Evolutionary conservation across 495 filamentous ascomycete genomes (phyloP).

Genomic region (Penicillium manginii): DNA sequence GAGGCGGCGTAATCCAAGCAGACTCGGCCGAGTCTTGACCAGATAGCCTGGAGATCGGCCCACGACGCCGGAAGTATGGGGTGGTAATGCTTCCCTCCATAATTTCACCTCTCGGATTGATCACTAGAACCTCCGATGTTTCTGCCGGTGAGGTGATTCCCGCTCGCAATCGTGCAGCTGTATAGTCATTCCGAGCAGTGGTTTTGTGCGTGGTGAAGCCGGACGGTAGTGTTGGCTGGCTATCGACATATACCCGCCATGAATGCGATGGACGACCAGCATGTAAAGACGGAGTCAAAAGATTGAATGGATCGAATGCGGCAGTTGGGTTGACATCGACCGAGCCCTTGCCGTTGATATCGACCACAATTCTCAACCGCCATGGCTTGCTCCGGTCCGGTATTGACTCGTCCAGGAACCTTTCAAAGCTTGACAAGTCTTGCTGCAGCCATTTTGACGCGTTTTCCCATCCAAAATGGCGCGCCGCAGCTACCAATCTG

Average conservation of each 20-base stretch:
- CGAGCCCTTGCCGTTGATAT: slow-evolving; percentile 48
- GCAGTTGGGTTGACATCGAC: slow-evolving; percentile 55
- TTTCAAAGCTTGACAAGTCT: slow-evolving; percentile 30
- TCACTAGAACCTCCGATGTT: slow-evolving; percentile 71
- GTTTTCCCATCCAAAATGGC: slow-evolving; percentile 64
- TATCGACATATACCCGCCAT: slow-evolving; percentile 63
- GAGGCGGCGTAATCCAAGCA: slow-evolving; percentile 47
- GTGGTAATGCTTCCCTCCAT: slow-evolving; percentile 89
- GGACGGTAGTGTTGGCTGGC: slow-evolving; percentile 52
- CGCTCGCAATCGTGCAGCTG: slow-evolving; percentile 59
- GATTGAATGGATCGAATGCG: slow-evolving; percentile 48
- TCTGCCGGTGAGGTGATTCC: slow-evolving; percentile 56
- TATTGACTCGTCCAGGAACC: slow-evolving; percentile 40
- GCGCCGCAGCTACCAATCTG: slow-evolving; percentile 75
- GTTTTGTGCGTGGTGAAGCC: slow-evolving; percentile 78
- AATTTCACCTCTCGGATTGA: slow-evolving; percentile 66
- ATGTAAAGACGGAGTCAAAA: slow-evolving; percentile 54
- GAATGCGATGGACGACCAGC: slow-evolving; percentile 9
- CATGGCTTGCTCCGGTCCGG: slow-evolving; percentile 41
- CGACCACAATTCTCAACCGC: slow-evolving; percentile 60
- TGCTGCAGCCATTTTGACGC: slow-evolving; percentile 37
- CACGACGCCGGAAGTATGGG: slow-evolving; percentile 71
- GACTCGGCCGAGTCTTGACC: slow-evolving; percentile 1
- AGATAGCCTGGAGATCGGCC: not conserved
- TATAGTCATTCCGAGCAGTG: slow-evolving; percentile 66